phyloP scores from a whole-genome alignment of 2,329 filamentous ascomycete species.

The Ceratocystis papillata region DNA sequence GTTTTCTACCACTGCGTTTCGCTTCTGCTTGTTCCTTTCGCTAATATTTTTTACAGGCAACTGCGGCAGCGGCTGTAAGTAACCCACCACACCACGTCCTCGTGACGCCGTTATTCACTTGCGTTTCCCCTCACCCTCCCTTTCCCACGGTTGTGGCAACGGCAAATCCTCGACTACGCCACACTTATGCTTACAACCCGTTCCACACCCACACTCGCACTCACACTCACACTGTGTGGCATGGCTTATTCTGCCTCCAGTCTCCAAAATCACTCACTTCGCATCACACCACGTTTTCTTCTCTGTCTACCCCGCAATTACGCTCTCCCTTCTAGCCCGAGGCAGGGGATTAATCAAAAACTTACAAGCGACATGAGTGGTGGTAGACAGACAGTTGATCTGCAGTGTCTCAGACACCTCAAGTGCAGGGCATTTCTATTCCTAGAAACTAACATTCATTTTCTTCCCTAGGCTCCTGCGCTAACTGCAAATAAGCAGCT shows the following conservation, averaged over 20 bases:
- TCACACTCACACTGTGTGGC: background rate
- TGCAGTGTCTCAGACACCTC: too few species aligned
- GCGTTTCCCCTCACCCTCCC: background rate
- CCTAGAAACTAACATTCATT: background rate
- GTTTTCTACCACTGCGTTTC: background rate
- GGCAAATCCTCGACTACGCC: too few species aligned
- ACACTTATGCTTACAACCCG: too few species aligned
- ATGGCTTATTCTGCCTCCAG: background rate
- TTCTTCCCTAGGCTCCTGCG: slow-evolving; percentile 16
- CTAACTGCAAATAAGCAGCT: slow-evolving; percentile 17
- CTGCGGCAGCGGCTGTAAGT: slow-evolving; percentile 22
- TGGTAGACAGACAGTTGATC: too few species aligned
- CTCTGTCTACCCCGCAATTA: slow-evolving; percentile 7
- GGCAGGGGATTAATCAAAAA: background rate
- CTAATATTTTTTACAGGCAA: slow-evolving; percentile 19
- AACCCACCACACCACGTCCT: background rate
- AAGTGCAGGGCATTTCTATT: background rate
- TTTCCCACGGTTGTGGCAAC: background rate
- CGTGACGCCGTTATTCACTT: slow-evolving; percentile 2
- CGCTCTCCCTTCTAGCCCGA: background rate
- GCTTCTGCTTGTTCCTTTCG: background rate
- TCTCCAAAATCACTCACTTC: background rate
- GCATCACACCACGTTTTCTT: background rate
- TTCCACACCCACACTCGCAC: too few species aligned
- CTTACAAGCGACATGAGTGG: too few species aligned